A percentile compares a stretch with the other conserved stretches of the same genome.
Conservation (phyloP, 805 yeast genomes). For the Saccharomycopsis fibuligera region DNA sequence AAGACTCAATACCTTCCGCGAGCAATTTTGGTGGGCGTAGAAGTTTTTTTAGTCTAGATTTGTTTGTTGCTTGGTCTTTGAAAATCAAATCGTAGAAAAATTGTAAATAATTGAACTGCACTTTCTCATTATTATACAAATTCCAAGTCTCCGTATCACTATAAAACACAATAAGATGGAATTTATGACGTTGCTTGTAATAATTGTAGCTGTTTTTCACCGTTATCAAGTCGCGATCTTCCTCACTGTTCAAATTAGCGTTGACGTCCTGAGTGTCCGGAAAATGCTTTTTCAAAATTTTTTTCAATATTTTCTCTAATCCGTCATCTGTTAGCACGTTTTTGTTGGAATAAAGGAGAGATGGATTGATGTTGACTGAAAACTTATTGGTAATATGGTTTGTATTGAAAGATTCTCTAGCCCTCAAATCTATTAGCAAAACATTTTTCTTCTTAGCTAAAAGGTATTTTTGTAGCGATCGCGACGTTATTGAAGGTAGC, state of each 20-base stretch:
- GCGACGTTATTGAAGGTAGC: conserved; percentile 9
- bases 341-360: neutral
- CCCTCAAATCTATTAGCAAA: conserved; percentile 16
- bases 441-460: conserved; percentile 14
- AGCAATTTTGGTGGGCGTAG: conserved; percentile 13
- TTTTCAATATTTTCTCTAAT: conserved; percentile 15
- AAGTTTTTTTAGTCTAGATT: conserved; percentile 5
- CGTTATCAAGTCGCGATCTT: conserved; percentile 15
- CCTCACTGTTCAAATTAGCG: conserved; percentile 2
- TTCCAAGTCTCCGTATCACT: conserved; percentile 19
- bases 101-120: conserved; percentile 14
- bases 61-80: conserved; percentile 13
- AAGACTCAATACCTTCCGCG: conserved; percentile 16
- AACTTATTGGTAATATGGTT: conserved; percentile 19
- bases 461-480: conserved; percentile 12
- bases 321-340: conserved; percentile 11
- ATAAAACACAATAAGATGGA: conserved; percentile 16
- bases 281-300: conserved; percentile 8
- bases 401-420: conserved; percentile 15
- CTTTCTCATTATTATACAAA: conserved; percentile 7
- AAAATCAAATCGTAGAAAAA: conserved; percentile 16
- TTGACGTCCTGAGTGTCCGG: conserved; percentile 1
- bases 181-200: conserved; percentile 20
- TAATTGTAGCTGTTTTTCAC: conserved; percentile 18
- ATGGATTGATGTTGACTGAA: conserved; percentile 17